Conservation (phyloP, 192 early-diverging fungal genomes). For the Coemansia sp. region DNA sequence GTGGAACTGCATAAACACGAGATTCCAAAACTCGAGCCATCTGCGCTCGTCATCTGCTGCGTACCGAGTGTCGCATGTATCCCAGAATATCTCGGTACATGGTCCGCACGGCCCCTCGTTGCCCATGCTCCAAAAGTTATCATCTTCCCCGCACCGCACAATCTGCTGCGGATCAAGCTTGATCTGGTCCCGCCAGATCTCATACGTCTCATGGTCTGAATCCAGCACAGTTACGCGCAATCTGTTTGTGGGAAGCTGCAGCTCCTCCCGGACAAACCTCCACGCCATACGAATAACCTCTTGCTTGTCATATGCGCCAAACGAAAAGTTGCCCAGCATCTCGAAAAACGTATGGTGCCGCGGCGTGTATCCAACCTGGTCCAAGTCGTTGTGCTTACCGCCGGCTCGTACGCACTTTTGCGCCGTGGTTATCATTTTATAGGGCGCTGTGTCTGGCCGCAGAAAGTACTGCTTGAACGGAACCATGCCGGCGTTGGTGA, state of each 20-base stretch:
- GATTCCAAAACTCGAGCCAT: slow-evolving; percentile 98
- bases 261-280: slow-evolving; percentile 84
- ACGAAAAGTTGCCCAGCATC: slow-evolving; percentile 99
- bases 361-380: slow-evolving; percentile 93
- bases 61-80: slow-evolving; percentile 87
- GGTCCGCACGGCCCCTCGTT: slow-evolving; percentile 96
- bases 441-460: slow-evolving; percentile 80
- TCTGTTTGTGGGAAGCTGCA: slow-evolving; percentile 71
- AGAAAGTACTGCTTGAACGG: slow-evolving; percentile 96
- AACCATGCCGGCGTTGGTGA: slow-evolving; percentile 96
- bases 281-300: slow-evolving; percentile 88
- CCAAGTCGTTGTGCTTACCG: slow-evolving; percentile 99
- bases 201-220: slow-evolving; percentile 72
- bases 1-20: slow-evolving; percentile 99
- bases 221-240: slow-evolving; percentile 95
- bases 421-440: slow-evolving; percentile 83
- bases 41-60: slow-evolving; percentile 85
- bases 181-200: slow-evolving; percentile 78
- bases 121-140: slow-evolving; percentile 99
- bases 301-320: slow-evolving; percentile 96
- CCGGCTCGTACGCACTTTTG: slow-evolving; percentile 99
- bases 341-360: slow-evolving; percentile 99
- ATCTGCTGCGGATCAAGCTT: slow-evolving; percentile 79
- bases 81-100: slow-evolving; percentile 96
- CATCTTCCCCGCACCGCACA: slow-evolving; percentile 78